Base-by-base conservation (phyloP, 441 rosid species). In the Populus hybrid region DNA sequence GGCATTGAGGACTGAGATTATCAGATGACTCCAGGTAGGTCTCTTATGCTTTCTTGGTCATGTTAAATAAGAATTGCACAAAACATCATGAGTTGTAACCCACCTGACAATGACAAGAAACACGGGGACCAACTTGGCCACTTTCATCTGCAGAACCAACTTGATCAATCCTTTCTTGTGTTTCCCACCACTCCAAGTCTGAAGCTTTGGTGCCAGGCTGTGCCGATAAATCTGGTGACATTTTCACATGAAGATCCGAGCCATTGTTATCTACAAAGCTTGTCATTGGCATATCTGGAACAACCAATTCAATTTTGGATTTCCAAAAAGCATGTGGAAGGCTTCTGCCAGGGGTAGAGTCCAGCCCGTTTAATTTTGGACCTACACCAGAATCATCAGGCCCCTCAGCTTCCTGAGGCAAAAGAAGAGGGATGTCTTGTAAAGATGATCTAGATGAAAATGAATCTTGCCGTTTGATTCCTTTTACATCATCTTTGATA, bases 81-180 rank as follows among this genome's bases (percentile, higher is more conserved):
- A 67, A 68, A 26, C 64, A 10, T 12, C 78, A 63, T 64, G 61
- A 26, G 54, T 14, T 36, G 61, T 50, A 78, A 79, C 90, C 69
- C 79, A 97, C 99, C 98, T 97, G 99, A 89, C 99, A 95, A 75
- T 70, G 91, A 84, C 99, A 97, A 74, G 98, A 88, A 81, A 90
- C 77, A 75, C 91, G 90, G 23, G 98, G 98, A 82, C 99, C 99
- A 38, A 93, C 95, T 88, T 95, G 94, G 81, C 97, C 97, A 77
- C 82, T 78, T 76, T 89, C 95, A 86, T 92, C 90, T 66, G 79
- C 77, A 68, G 81, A 86, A 80, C 89, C 88, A 81, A 84, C 84
- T 80, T 88, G 98, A 81, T 90, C 90, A 80, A 87, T 89, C 79
- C 90, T 85, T 82, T 96, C 99, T 77, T 89, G 93, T 73, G 86